These are phyloP conservation scores for Cucurbitaria berberidis DNA, from an alignment of 2,329 filamentous ascomycete genomes.

Conservation along the genomic window DNA sequence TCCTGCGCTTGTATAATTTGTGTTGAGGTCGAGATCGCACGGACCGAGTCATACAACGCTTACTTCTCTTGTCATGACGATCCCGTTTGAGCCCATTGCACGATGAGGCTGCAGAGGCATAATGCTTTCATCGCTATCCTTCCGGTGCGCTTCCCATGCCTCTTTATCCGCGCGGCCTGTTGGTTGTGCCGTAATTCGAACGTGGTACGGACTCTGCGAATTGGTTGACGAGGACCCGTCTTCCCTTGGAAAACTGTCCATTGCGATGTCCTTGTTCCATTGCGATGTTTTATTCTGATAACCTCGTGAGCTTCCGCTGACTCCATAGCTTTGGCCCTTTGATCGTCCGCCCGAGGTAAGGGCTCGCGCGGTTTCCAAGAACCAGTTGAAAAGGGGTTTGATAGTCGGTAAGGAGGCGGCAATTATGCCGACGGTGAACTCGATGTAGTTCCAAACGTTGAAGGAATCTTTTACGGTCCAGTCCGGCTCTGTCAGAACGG, in stretches of 20 bases:
- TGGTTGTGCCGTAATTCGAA: conserved; percentile 18
- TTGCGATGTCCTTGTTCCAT: conserved; percentile 20
- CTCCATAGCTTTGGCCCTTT: conserved; percentile 16
- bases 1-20: neutral
- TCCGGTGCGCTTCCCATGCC: conserved; percentile 23
- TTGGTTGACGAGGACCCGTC: conserved; percentile 2
- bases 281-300: conserved; percentile 24
- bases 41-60: conserved; percentile 8
- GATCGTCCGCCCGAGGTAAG: conserved; percentile 24
- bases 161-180: conserved; percentile 24
- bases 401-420: conserved; percentile 52
- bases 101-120: conserved; percentile 14
- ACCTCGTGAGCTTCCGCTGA: conserved; percentile 21
- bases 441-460: conserved; percentile 55
- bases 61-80: conserved; percentile 29
- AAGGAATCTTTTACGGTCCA: conserved; percentile 49
- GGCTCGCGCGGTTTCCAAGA: conserved; percentile 34
- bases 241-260: conserved; percentile 13
- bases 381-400: conserved; percentile 35
- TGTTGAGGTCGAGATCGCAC: neutral
- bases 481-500: conserved; percentile 45
- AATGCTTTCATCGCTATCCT: conserved; percentile 26
- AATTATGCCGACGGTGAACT: conserved; percentile 54
- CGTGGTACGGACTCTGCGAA: conserved; percentile 19
- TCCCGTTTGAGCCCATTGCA: conserved; percentile 14